Percentiles rank a stretch among this genome's conserved stretches.
These are phyloP conservation scores for Cruciata laevipes DNA, from an alignment of 257 asterid species.

Conservation along the genomic window DNA sequence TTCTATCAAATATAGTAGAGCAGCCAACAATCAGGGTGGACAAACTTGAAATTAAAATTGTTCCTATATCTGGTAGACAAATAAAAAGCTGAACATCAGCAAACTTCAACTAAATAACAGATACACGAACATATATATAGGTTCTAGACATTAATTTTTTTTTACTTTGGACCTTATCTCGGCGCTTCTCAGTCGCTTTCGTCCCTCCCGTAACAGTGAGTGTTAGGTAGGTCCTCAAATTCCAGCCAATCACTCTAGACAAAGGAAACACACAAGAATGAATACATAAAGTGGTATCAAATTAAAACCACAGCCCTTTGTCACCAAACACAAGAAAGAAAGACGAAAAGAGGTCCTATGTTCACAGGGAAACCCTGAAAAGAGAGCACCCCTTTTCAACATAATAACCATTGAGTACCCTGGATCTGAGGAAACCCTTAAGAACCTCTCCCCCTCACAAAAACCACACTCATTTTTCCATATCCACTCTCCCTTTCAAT, in stretches of 20 bases:
- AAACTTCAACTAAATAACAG: constrained; percentile 29
- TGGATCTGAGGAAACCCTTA: constrained; percentile 89
- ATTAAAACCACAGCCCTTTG: constrained; percentile 24
- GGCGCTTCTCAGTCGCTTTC: constrained; percentile 18
- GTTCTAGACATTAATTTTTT: constrained; percentile 18
- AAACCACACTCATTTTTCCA: constrained; percentile 18
- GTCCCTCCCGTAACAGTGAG: constrained; percentile 4
- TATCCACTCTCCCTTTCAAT: constrained; percentile 34
- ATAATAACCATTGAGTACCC: constrained; percentile 43
- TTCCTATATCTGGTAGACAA: constrained; percentile 42
- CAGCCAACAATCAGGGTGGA: constrained; percentile 14
- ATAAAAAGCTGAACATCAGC: constrained; percentile 30
- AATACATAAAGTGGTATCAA: constrained; percentile 4
- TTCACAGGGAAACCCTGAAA: constrained; percentile 78
- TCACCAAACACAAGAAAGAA: constrained; percentile 27
- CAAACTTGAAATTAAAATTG: constrained; percentile 15
- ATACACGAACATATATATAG: constrained; percentile 21
- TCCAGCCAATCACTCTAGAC: constrained; percentile 32
- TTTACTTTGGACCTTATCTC: constrained; percentile 18
- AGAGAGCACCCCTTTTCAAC: constrained; percentile 31
- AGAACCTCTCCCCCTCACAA: constrained; percentile 43
- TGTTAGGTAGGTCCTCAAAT: constrained; percentile 26
- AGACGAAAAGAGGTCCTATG: constrained; percentile 24
- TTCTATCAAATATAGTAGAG: constrained; percentile 20
- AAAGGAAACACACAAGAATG: constrained; percentile 12